Evolutionary conservation across 768 basidiomycete genomes (phyloP).

Genomic region (Cystobasidium tubakii): DNA sequence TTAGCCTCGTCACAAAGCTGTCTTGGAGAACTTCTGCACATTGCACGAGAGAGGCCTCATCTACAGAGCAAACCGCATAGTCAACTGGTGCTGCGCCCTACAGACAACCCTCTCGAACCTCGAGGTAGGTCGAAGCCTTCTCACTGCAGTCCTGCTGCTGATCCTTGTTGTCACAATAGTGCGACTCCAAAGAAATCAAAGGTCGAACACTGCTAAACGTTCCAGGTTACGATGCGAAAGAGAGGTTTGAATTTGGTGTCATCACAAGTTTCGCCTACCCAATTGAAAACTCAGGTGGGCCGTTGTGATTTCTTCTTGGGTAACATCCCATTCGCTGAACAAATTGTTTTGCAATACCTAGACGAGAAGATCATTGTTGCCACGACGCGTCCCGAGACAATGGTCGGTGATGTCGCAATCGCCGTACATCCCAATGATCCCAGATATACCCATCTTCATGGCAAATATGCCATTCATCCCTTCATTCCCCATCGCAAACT

Average conservation of each 20-base stretch:
- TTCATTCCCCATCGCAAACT: conserved; percentile 72
- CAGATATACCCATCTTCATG: conserved; percentile 90
- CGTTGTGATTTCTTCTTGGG: background rate
- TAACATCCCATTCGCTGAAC: background rate
- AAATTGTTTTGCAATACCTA: background rate
- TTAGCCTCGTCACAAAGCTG: conserved; percentile 72
- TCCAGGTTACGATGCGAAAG: conserved; percentile 90
- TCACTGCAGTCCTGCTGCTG: background rate
- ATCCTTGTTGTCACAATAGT: conserved; percentile 54
- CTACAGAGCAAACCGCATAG: conserved; percentile 91
- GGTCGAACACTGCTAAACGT: conserved; percentile 81
- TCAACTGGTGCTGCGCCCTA: conserved; percentile 94
- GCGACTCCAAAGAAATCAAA: conserved; percentile 81
- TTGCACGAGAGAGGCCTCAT: conserved; percentile 85
- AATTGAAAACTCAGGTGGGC: conserved; percentile 72
- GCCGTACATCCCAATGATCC: conserved; percentile 91
- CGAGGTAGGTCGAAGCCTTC: conserved; percentile 57
- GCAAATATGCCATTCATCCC: conserved; percentile 78
- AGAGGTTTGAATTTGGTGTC: conserved; percentile 93
- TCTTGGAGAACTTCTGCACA: conserved; percentile 81
- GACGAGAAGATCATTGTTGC: conserved; percentile 89
- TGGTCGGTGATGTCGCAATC: conserved; percentile 95
- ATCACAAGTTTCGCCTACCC: conserved; percentile 93
- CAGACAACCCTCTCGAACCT: conserved; percentile 98
- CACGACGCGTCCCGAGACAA: conserved; percentile 96